Evolutionary conservation across 1,139 yeast species (phyloP).

Genomic region (Candida pseudoviswanathii): DNA sequence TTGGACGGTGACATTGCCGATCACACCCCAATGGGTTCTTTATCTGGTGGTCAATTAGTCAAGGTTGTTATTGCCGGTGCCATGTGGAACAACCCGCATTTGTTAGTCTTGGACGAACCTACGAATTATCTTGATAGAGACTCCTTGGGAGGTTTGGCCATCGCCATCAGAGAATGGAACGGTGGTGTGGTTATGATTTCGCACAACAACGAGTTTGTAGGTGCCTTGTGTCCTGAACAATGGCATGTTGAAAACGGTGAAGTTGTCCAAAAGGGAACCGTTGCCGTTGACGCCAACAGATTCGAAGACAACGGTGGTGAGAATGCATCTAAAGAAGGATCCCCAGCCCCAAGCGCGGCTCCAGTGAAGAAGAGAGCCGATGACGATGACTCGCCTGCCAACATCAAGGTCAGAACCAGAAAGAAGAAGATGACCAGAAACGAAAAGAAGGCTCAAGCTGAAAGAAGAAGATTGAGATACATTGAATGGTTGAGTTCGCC

Average conservation of each 20-base stretch:
- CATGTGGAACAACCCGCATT: slow-evolving; percentile 99
- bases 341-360: slow-evolving; percentile 26
- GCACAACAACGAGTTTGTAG: slow-evolving; percentile 95
- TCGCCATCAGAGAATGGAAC: slow-evolving; percentile 95
- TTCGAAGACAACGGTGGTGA: slow-evolving; percentile 73
- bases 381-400: slow-evolving; percentile 91
- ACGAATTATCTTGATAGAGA: slow-evolving; percentile 98
- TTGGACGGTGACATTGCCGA: slow-evolving; percentile 97
- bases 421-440: slow-evolving; percentile 98
- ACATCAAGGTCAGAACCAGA: slow-evolving; percentile 86
- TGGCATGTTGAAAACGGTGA: slow-evolving; percentile 96
- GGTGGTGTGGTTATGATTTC: slow-evolving; percentile 99
- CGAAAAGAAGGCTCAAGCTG: slow-evolving; percentile 88
- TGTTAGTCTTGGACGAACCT: slow-evolving; percentile 96
- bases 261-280: slow-evolving; percentile 80
- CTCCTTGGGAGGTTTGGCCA: slow-evolving; percentile 94
- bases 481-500: slow-evolving; percentile 95
- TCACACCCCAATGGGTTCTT: slow-evolving; percentile 94
- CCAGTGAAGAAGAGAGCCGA: slow-evolving; percentile 51
- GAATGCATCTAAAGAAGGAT: slow-evolving; percentile 18
- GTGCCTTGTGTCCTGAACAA: slow-evolving; percentile 97
- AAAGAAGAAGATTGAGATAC: slow-evolving; percentile 91
- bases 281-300: slow-evolving; percentile 71
- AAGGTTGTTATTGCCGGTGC: slow-evolving; percentile 99
- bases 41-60: slow-evolving; percentile 97